Evolutionary conservation across 225 moss, liverwort and hornwort genomes (phyloP).

Genomic region (Marchantia paleacea): DNA sequence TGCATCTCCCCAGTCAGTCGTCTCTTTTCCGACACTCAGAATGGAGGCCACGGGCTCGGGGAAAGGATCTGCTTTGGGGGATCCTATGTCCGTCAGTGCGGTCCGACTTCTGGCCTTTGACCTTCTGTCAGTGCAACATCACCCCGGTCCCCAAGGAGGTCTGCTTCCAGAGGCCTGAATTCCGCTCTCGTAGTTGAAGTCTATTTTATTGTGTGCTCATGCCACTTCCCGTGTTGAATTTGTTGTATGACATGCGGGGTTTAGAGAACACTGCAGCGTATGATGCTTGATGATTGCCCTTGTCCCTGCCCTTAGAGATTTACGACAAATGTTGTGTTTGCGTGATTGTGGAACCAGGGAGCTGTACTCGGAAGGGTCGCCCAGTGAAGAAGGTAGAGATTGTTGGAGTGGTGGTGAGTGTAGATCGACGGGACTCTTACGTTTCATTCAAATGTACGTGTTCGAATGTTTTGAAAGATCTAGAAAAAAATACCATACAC

Average conservation of each 20-base stretch:
- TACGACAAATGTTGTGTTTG: background rate
- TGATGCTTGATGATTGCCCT: background rate
- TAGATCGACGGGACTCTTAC: conserved; percentile 71
- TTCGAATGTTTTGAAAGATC: background rate
- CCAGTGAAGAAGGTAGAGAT: conserved; percentile 76
- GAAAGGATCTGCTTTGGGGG: conserved; percentile 15
- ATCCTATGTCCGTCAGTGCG: conserved; percentile 56
- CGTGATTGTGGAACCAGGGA: conserved; percentile 39
- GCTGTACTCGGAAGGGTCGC: conserved; percentile 55
- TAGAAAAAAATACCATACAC: background rate
- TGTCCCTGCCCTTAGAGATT: background rate
- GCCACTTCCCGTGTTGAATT: conserved; percentile 14
- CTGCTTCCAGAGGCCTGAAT: background rate
- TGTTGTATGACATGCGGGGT: background rate
- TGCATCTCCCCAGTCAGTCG: too few species aligned
- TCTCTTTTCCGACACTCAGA: too few species aligned
- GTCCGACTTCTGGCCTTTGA: conserved; percentile 68
- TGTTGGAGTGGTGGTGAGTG: conserved; percentile 72
- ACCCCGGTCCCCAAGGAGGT: conserved; percentile 39
- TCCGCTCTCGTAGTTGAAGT: too few species aligned
- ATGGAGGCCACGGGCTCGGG: background rate
- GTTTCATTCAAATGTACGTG: conserved; percentile 58
- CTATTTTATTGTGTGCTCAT: background rate
- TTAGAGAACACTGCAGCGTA: background rate
- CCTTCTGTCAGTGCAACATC: conserved; percentile 56